A percentile compares a stretch with the other conserved stretches of the same genome.
These are phyloP conservation scores for Lasiosphaeria ovina DNA, from an alignment of 495 filamentous ascomycete genomes.

Conservation along the genomic window DNA sequence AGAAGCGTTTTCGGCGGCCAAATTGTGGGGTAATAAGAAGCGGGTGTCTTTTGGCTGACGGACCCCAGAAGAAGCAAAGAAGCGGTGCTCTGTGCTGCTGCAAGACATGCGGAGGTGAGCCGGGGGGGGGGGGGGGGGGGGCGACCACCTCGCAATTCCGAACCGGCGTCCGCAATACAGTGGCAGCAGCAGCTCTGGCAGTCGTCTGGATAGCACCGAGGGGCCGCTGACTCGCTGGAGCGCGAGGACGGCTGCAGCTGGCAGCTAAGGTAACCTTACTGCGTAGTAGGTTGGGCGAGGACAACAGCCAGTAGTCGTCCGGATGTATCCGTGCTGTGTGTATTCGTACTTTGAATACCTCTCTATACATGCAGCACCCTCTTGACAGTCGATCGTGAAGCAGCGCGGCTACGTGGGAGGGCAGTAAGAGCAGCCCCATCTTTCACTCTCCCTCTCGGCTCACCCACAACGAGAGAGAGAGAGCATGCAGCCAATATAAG, in stretches of 20 bases:
- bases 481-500: constrained; percentile 30
- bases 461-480: constrained; percentile 18
- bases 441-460: constrained; percentile 13
- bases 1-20: constrained; percentile 27
- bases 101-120: not conserved
- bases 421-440: not conserved
- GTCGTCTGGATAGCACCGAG: constrained; percentile 4
- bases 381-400: not conserved
- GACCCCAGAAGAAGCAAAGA: too few species aligned
- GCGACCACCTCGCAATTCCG: constrained; percentile 17
- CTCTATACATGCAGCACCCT: too few species aligned
- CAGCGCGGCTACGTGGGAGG: not conserved
- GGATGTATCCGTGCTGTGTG: too few species aligned
- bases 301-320: too few species aligned
- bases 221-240: not conserved
- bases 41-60: not conserved
- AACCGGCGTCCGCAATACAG: constrained; percentile 8
- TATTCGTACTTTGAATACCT: too few species aligned
- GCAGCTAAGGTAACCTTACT: not conserved
- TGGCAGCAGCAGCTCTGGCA: not conserved
- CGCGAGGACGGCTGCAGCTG: constrained; percentile 6
- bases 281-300: too few species aligned
- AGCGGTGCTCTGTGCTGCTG: too few species aligned
- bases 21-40: constrained; percentile 31
- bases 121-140: constrained; percentile 9